A percentile compares a stretch with the other conserved stretches of the same genome.
Conservation (phyloP, 1,284 basidiomycete species). For the Thecaphora frezii region DNA sequence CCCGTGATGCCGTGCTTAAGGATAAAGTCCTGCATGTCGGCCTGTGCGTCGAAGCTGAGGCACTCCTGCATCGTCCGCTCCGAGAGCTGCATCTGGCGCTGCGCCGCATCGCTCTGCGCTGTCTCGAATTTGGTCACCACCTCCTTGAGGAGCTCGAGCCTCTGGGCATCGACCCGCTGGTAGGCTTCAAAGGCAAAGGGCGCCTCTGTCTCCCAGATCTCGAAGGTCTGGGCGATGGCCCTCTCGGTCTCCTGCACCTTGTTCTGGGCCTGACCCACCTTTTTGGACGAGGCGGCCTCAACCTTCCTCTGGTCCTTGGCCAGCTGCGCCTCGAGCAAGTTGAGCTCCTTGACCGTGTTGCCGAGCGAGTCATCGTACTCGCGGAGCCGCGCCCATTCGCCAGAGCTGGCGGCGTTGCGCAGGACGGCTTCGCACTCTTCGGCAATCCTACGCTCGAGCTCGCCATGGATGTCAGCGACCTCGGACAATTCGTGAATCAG, state of each 20-base stretch:
- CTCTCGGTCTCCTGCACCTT: constrained; percentile 47
- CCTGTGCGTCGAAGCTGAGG: constrained; percentile 43
- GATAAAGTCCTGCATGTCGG: constrained; percentile 51
- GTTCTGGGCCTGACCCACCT: constrained; percentile 33
- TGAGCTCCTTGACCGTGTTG: constrained; percentile 47
- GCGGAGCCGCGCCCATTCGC: constrained; percentile 45
- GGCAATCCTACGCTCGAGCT: constrained; percentile 49
- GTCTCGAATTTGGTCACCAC: constrained; percentile 48
- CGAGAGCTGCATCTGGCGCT: constrained; percentile 42
- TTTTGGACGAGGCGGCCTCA: constrained; percentile 48
- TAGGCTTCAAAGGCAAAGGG: constrained; percentile 48
- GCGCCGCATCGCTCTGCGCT: constrained; percentile 48
- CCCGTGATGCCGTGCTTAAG: constrained; percentile 28
- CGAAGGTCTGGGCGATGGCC: constrained; percentile 34
- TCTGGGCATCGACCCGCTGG: constrained; percentile 48
- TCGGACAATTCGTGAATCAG: constrained; percentile 55
- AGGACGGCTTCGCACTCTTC: constrained; percentile 57
- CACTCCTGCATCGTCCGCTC: constrained; percentile 49
- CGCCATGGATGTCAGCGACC: constrained; percentile 46
- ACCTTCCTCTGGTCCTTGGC: constrained; percentile 52
- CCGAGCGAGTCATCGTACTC: constrained; percentile 49
- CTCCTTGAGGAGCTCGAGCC: constrained; percentile 52
- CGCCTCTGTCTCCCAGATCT: constrained; percentile 46
- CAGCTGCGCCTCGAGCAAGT: constrained; percentile 51
- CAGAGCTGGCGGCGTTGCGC: constrained; percentile 43